Percentiles rank a stretch among this genome's conserved stretches.
phyloP scores from a whole-genome alignment of 805 yeast species.

The Kluyveromyces starmeri region DNA sequence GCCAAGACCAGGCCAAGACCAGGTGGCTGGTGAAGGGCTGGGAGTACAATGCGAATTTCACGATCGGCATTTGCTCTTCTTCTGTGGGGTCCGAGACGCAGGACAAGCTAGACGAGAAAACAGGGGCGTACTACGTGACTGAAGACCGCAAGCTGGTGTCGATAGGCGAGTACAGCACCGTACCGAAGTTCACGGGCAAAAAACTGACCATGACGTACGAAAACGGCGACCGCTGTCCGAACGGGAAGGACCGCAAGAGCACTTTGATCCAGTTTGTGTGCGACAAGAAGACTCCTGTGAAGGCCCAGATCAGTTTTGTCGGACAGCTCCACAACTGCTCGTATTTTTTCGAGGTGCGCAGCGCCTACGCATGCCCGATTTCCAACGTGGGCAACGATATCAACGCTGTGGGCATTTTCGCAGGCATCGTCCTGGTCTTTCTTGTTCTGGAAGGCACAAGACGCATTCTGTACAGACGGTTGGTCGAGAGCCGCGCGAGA shows the following conservation, averaged over 20 bases:
- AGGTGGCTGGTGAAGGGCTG: slow-evolving; percentile 61
- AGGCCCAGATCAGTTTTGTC: slow-evolving; percentile 59
- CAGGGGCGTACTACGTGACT: slow-evolving; percentile 48
- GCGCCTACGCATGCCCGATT: slow-evolving; percentile 81
- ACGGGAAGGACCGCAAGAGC: slow-evolving; percentile 49
- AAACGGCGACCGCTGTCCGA: slow-evolving; percentile 56
- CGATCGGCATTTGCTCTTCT: slow-evolving; percentile 63
- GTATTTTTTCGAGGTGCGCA: slow-evolving; percentile 74
- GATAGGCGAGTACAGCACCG: slow-evolving; percentile 52
- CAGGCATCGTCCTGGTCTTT: slow-evolving; percentile 39
- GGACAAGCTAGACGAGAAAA: slow-evolving; percentile 21
- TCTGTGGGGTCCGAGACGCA: slow-evolving; percentile 31
- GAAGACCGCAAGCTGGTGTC: slow-evolving; percentile 32
- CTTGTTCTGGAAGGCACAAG: slow-evolving; percentile 33
- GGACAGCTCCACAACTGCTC: slow-evolving; percentile 71
- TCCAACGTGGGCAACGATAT: slow-evolving; percentile 56
- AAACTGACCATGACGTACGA: slow-evolving; percentile 62
- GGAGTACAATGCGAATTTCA: slow-evolving; percentile 64
- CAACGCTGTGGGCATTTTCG: slow-evolving; percentile 57
- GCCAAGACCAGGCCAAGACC: slow-evolving; percentile 13
- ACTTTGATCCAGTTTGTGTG: slow-evolving; percentile 67
- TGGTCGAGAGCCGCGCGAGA: slow-evolving; percentile 10
- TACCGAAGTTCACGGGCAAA: slow-evolving; percentile 62
- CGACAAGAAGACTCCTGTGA: slow-evolving; percentile 60
- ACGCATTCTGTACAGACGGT: slow-evolving; percentile 19